Conservation (phyloP, 1,284 basidiomycete species). For the Athelia sp. region DNA sequence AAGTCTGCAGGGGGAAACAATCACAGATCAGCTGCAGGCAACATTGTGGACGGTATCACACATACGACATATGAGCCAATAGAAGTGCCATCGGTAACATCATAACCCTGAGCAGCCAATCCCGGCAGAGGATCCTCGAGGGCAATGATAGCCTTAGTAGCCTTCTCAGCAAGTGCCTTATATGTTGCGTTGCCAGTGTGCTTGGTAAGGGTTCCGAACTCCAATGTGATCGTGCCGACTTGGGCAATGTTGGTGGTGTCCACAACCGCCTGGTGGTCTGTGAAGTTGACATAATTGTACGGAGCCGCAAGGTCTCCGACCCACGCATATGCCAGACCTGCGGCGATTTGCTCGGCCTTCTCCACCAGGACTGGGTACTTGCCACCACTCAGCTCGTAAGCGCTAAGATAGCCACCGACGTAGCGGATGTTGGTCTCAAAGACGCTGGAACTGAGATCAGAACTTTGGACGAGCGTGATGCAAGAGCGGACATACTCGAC, state of each 20-base stretch:
- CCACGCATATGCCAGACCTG: slow-evolving; percentile 65
- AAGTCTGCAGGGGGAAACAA: slow-evolving; percentile 13
- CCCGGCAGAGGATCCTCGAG: slow-evolving; percentile 22
- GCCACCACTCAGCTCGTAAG: slow-evolving; percentile 77
- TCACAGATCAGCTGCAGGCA: not conserved
- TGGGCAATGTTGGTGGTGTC: slow-evolving; percentile 14
- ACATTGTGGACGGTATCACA: slow-evolving; percentile 8
- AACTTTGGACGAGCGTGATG: not conserved
- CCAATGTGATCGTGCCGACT: slow-evolving; percentile 29
- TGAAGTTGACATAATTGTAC: slow-evolving; percentile 49
- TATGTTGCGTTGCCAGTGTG: slow-evolving; percentile 59
- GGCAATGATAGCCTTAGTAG: slow-evolving; percentile 44
- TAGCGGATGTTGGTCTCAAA: slow-evolving; percentile 91
- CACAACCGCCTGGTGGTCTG: slow-evolving; percentile 35
- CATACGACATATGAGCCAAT: slow-evolving; percentile 59
- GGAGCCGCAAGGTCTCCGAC: slow-evolving; percentile 45
- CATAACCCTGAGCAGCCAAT: slow-evolving; percentile 53
- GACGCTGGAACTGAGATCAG: slow-evolving; percentile 40
- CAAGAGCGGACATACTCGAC: slow-evolving; percentile 26
- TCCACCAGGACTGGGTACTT: slow-evolving; percentile 46
- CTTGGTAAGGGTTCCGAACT: slow-evolving; percentile 41
- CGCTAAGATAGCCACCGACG: slow-evolving; percentile 65
- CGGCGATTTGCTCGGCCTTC: slow-evolving; percentile 66
- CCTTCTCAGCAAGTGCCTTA: slow-evolving; percentile 43
- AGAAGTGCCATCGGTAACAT: slow-evolving; percentile 47